phyloP scores from a whole-genome alignment of 176 grass and related monocot genomes.

The Cocos nucifera region DNA sequence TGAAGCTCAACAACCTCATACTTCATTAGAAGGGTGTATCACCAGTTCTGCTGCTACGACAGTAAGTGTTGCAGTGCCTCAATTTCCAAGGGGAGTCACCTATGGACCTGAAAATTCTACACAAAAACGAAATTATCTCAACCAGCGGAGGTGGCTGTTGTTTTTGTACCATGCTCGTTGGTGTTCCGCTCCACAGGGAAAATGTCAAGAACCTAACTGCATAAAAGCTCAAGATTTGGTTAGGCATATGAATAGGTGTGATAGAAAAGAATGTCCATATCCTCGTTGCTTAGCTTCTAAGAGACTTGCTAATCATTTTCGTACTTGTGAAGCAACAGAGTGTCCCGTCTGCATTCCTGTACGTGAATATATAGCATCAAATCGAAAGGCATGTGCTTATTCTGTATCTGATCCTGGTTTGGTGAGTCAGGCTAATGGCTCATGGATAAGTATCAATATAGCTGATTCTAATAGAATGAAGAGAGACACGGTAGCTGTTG shows the following conservation, averaged over 20 bases:
- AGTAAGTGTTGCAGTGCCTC: constrained; percentile 21
- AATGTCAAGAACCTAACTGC: constrained; percentile 69
- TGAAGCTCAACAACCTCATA: constrained; percentile 27
- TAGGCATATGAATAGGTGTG: constrained; percentile 69
- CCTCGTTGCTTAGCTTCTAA: constrained; percentile 48
- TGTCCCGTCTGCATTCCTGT: constrained; percentile 80
- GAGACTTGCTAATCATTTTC: constrained; percentile 58
- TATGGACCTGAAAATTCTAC: constrained; percentile 37
- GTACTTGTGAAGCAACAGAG: constrained; percentile 45
- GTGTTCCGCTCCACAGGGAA: constrained; percentile 59
- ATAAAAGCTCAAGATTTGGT: constrained; percentile 59
- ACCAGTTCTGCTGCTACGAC: constrained; percentile 20
- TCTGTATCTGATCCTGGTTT: constrained; percentile 32
- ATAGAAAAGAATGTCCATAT: constrained; percentile 52
- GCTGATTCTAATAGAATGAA: constrained; percentile 56
- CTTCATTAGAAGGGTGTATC: constrained; percentile 41
- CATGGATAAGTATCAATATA: constrained; percentile 34
- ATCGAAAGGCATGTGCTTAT: constrained; percentile 42
- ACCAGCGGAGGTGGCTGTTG: constrained; percentile 72
- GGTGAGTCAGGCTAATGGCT: constrained; percentile 32
- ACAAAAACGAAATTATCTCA: constrained; percentile 46
- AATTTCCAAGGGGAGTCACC: constrained; percentile 2
- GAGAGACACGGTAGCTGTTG: constrained; percentile 42
- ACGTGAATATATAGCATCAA: constrained; percentile 40
- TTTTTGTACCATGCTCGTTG: constrained; percentile 72